Conservation (phyloP, 768 basidiomycete species). For the Chalciporus pseudorubinellus region DNA sequence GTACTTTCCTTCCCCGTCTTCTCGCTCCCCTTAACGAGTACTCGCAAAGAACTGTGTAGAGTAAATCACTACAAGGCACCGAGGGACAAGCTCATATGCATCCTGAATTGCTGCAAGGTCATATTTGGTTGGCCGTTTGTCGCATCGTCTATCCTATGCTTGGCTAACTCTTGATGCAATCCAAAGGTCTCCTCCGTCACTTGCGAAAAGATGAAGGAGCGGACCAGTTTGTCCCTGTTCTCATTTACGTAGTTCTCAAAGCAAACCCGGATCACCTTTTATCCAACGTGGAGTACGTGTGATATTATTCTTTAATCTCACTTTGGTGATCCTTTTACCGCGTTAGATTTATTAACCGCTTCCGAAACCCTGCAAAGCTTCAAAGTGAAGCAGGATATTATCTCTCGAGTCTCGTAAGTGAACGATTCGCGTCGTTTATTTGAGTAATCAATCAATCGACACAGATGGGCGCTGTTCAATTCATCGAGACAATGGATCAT, state of each 20-base stretch:
- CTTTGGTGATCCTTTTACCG: not conserved
- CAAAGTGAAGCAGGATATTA: conserved; percentile 98
- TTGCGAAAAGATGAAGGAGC: conserved; percentile 82
- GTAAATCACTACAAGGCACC: conserved; percentile 99
- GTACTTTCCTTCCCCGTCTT: conserved; percentile 35
- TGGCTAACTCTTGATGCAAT: not conserved
- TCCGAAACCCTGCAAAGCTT: conserved; percentile 83
- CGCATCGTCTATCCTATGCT: conserved; percentile 6
- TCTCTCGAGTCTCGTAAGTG: conserved; percentile 83
- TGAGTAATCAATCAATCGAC: conserved; percentile 3
- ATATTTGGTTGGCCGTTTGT: conserved; percentile 77
- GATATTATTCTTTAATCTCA: not conserved
- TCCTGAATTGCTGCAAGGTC: conserved; percentile 97
- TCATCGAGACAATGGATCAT: conserved; percentile 98
- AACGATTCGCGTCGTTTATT: not conserved
- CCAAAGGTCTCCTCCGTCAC: conserved; percentile 83
- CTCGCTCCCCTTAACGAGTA: not conserved
- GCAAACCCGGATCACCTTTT: conserved; percentile 93
- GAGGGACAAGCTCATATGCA: conserved; percentile 95
- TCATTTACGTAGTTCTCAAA: conserved; percentile 91
- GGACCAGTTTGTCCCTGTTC: conserved; percentile 90
- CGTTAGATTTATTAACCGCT: conserved; percentile 89
- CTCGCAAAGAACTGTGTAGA: conserved; percentile 76
- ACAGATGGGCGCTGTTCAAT: conserved; percentile 94
- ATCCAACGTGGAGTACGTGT: conserved; percentile 88